Evolutionary conservation across 768 basidiomycete genomes (phyloP).

Genomic region (Coprinopsis marcescibilis): DNA sequence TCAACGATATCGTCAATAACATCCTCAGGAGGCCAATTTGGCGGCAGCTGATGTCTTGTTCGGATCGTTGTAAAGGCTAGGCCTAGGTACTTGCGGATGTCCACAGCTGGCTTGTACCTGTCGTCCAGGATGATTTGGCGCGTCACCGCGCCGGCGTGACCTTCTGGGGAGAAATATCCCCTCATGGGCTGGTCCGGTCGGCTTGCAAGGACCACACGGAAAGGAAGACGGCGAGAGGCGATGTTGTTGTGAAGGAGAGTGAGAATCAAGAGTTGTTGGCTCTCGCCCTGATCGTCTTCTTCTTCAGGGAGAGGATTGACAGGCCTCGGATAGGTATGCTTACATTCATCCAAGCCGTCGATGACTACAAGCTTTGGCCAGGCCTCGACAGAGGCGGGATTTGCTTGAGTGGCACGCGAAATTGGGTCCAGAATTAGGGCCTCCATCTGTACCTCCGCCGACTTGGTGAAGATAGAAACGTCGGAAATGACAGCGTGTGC

Average conservation of each 20-base stretch:
- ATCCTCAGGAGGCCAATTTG: constrained; percentile 4
- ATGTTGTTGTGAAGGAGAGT: neutral
- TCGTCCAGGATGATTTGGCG: neutral
- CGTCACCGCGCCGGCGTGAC: too few species aligned
- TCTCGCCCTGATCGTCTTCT: too few species aligned
- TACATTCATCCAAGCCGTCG: constrained; percentile 12
- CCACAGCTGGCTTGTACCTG: neutral
- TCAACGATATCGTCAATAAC: constrained; percentile 1
- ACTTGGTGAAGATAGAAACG: neutral
- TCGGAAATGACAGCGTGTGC: neutral
- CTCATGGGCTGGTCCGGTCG: constrained; percentile 1
- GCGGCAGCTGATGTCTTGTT: neutral
- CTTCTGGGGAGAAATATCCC: neutral
- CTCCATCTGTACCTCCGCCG: constrained; percentile 1
- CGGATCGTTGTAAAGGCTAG: neutral
- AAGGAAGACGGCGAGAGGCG: neutral
- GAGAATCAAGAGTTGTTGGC: neutral
- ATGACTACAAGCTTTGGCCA: constrained; percentile 2
- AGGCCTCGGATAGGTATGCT: too few species aligned
- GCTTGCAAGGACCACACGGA: constrained; percentile 3
- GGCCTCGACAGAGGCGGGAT: neutral
- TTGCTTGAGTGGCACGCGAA: neutral
- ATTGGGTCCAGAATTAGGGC: neutral
- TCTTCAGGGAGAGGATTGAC: too few species aligned
- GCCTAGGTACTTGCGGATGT: neutral